Percentiles rank a stretch among this genome's conserved stretches.
phyloP scores from a whole-genome alignment of 2,329 filamentous ascomycete species.

The Monosporascus sp. region DNA sequence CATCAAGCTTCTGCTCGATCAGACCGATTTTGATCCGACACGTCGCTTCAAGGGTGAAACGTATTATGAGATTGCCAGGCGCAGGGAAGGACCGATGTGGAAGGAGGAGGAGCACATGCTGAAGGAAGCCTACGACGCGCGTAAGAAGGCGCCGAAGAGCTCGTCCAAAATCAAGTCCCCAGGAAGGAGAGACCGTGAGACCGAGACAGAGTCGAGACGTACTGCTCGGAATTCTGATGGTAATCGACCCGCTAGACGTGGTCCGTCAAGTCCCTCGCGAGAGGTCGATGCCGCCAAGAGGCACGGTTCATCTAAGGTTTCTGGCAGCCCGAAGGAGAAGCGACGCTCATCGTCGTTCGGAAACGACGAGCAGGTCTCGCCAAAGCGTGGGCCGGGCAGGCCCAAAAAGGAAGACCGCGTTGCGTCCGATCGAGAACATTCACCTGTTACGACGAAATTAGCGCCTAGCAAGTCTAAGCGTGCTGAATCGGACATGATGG shows the following conservation, averaged over 20 bases:
- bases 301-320: constrained; percentile 23
- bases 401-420: constrained; percentile 50
- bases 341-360: constrained; percentile 37
- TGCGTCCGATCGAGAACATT: constrained; percentile 48
- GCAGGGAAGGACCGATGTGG: constrained; percentile 81
- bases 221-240: constrained; percentile 36
- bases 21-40: constrained; percentile 76
- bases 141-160: constrained; percentile 47
- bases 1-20: constrained; percentile 71
- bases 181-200: constrained; percentile 32
- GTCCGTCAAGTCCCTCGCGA: constrained; percentile 42
- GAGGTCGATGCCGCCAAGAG: constrained; percentile 43
- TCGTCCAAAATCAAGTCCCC: constrained; percentile 46
- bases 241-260: constrained; percentile 37
- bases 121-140: constrained; percentile 67
- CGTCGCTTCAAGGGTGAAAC: constrained; percentile 69
- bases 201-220: constrained; percentile 38
- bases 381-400: constrained; percentile 47
- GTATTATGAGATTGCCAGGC: constrained; percentile 82
- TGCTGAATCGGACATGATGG: constrained; percentile 47
- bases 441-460: constrained; percentile 41
- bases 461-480: constrained; percentile 44
- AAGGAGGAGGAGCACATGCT: constrained; percentile 79
- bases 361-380: constrained; percentile 41
- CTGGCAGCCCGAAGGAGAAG: constrained; percentile 45